These are phyloP conservation scores for Cytospora mali DNA, from an alignment of 2,329 filamentous ascomycete species.

Conservation along the genomic window DNA sequence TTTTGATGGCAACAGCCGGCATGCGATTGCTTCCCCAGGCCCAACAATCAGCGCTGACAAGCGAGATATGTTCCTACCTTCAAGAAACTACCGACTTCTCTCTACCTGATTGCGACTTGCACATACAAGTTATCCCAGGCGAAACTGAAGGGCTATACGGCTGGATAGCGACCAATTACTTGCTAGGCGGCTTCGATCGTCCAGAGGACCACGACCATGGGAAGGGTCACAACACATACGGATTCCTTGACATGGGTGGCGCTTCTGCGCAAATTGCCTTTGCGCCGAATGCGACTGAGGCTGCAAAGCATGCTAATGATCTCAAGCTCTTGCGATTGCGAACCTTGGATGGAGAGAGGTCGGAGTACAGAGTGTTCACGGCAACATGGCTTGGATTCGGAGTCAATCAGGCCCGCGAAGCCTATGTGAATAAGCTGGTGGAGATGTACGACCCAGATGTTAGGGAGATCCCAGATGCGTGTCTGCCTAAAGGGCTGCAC, in stretches of 20 bases:
- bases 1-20: constrained; percentile 92
- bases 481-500: constrained; percentile 76
- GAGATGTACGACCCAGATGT: constrained; percentile 62
- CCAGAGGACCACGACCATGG: constrained; percentile 77
- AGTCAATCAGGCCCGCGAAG: constrained; percentile 86
- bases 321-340: constrained; percentile 84
- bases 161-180: constrained; percentile 96
- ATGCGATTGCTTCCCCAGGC: constrained; percentile 81
- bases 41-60: constrained; percentile 73
- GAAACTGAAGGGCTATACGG: constrained; percentile 96
- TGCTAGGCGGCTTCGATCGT: constrained; percentile 86
- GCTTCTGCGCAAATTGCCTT: constrained; percentile 98
- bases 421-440: constrained; percentile 79
- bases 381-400: constrained; percentile 97
- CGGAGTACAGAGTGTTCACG: constrained; percentile 90
- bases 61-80: constrained; percentile 82
- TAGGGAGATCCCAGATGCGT: constrained; percentile 83
- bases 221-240: constrained; percentile 90
- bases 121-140: constrained; percentile 92
- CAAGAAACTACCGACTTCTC: constrained; percentile 76
- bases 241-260: constrained; percentile 97
- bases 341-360: constrained; percentile 73
- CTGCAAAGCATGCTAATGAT: constrained; percentile 85
- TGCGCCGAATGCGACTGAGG: constrained; percentile 89
- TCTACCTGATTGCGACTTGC: constrained; percentile 84